phyloP scores from a whole-genome alignment of 495 filamentous ascomycete genomes.

The Trichoderma reesei region DNA sequence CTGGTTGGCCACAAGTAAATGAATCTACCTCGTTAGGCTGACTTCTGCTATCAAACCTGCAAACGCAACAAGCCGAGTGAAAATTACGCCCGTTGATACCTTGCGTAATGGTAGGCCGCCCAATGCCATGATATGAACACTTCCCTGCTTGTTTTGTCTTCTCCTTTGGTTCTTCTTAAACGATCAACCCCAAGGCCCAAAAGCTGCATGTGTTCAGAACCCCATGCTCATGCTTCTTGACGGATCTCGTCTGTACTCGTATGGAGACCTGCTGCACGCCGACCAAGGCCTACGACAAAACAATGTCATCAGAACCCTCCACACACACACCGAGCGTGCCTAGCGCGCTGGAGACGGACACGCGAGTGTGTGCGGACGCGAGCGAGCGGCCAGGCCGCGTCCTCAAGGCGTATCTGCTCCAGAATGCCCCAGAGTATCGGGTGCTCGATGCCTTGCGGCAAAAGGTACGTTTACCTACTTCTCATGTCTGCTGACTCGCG shows the following conservation, averaged over 20 bases:
- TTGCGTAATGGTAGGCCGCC: background rate
- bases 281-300: background rate
- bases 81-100: background rate
- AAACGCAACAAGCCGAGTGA: background rate
- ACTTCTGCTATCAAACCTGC: background rate
- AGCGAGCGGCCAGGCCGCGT: background rate
- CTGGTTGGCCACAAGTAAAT: background rate
- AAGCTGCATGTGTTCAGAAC: too few relatives aligned
- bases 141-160: background rate
- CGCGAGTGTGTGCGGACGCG: background rate
- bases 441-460: background rate
- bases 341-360: background rate
- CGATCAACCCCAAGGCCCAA: too few relatives aligned
- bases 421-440: background rate
- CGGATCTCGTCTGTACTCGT: background rate
- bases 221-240: background rate
- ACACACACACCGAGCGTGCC: background rate
- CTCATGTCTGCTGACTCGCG: too few relatives aligned
- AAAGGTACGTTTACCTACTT: background rate
- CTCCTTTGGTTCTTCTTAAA: too few relatives aligned
- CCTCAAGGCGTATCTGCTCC: background rate
- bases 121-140: background rate
- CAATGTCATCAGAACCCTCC: background rate
- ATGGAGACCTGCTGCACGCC: background rate
- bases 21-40: background rate